phyloP scores from a whole-genome alignment of 345 rosid species.

The Dovyalis caffra region DNA sequence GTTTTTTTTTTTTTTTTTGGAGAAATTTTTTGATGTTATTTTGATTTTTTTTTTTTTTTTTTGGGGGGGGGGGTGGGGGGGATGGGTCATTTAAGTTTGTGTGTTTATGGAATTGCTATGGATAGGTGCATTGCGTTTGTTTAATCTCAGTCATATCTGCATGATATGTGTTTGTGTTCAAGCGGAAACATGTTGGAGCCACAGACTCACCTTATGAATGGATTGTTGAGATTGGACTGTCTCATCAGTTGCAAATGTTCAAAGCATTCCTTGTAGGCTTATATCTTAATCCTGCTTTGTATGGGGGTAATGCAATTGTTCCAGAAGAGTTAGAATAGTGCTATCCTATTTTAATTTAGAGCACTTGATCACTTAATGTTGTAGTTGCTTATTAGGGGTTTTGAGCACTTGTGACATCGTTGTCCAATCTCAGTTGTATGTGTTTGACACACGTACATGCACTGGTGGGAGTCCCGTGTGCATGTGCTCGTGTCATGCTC shows the following conservation, averaged over 20 bases:
- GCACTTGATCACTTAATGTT: not conserved
- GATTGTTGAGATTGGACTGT: not conserved
- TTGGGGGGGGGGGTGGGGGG: too few species aligned
- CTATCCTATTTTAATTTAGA: not conserved
- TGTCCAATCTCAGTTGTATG: not conserved
- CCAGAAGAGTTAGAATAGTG: not conserved
- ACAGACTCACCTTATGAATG: not conserved
- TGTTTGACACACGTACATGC: not conserved
- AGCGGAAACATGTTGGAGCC: not conserved
- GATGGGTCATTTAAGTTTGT: not conserved
- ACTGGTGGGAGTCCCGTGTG: not conserved
- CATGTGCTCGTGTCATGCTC: not conserved
- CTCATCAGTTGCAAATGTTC: not conserved
- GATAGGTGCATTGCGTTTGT: not conserved
- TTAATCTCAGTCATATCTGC: not conserved
- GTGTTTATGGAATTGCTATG: not conserved
- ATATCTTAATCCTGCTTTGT: not conserved
- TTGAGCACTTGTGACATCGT: not conserved
- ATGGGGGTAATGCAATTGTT: not conserved
- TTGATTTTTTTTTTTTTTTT: too few species aligned
- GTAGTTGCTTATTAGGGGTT: not conserved
- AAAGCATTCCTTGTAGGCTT: not conserved
- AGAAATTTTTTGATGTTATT: not conserved
- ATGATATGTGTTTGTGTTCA: not conserved
- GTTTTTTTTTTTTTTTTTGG: too few species aligned